phyloP scores from a whole-genome alignment of 768 basidiomycete genomes.

The Serendipita sp. region DNA sequence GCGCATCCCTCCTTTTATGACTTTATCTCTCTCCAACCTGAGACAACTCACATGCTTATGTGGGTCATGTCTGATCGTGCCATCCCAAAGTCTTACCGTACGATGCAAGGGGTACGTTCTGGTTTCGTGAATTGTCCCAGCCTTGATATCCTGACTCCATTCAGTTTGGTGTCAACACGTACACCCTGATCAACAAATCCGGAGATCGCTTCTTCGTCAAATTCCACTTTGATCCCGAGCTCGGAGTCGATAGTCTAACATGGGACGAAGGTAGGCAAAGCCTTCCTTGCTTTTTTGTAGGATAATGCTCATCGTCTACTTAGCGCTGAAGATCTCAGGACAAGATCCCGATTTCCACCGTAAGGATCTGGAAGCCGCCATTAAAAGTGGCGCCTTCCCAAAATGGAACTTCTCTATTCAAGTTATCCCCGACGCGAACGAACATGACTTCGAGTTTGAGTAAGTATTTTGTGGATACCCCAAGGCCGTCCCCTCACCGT shows the following conservation, averaged over 20 bases:
- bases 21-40: slow-evolving; percentile 54
- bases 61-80: slow-evolving; percentile 80
- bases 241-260: slow-evolving; percentile 66
- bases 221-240: slow-evolving; percentile 70
- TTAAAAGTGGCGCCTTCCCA: slow-evolving; percentile 50
- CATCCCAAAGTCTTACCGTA: slow-evolving; percentile 70
- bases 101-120: slow-evolving; percentile 62
- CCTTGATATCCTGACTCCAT: slow-evolving; percentile 12
- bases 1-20: slow-evolving; percentile 52
- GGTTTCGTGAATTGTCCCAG: background rate
- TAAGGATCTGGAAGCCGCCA: slow-evolving; percentile 74
- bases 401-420: slow-evolving; percentile 74
- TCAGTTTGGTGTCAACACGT: slow-evolving; percentile 73
- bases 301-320: background rate
- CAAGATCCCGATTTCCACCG: slow-evolving; percentile 68
- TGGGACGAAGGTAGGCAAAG: slow-evolving; percentile 61
- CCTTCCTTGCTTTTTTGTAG: background rate
- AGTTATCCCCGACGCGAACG: slow-evolving; percentile 46
- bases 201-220: slow-evolving; percentile 72
- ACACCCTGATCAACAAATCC: slow-evolving; percentile 47
- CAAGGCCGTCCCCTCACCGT: background rate
- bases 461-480: slow-evolving; percentile 22
- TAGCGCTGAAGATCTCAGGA: background rate
- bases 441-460: slow-evolving; percentile 81
- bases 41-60: slow-evolving; percentile 57